A percentile compares a stretch with the other conserved stretches of the same genome.
phyloP scores from a whole-genome alignment of 2,329 filamentous ascomycete species.

The Aureobasidium namibiae region DNA sequence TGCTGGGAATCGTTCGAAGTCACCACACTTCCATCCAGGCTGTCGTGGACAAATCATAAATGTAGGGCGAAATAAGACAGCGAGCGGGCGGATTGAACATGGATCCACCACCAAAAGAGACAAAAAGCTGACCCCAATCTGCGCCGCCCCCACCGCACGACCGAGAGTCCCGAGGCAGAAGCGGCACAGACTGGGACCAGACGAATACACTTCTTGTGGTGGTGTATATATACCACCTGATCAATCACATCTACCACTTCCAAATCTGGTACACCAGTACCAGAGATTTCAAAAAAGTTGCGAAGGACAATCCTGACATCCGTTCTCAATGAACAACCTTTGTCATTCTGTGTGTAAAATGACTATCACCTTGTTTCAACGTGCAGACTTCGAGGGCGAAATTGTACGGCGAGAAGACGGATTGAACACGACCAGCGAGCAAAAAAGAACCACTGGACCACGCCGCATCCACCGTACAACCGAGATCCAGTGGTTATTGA shows the following conservation, averaged over 20 bases:
- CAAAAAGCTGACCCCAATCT: not conserved
- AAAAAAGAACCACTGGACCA: not conserved
- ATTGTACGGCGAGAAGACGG: not conserved
- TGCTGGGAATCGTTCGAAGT: no score
- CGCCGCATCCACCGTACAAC: not conserved
- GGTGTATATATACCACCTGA: not conserved
- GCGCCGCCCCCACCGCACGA: not conserved
- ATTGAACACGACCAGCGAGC: not conserved
- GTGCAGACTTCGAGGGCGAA: not conserved
- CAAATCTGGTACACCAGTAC: no score
- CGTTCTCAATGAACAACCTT: no score
- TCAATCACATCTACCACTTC: not conserved
- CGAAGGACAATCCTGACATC: no score
- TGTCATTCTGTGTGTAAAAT: no score
- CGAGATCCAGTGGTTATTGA: not conserved
- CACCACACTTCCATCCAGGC: no score
- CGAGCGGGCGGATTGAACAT: not conserved
- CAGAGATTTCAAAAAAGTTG: no score
- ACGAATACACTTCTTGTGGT: not conserved
- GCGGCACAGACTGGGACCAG: not conserved
- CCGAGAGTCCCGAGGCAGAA: not conserved
- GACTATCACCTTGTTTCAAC: no score
- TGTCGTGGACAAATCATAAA: no score
- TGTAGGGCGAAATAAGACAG: not conserved
- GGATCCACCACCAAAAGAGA: not conserved